Percentiles rank a stretch among this genome's conserved stretches.
Conservation (phyloP, 768 basidiomycete species). For the Pulveroboletus sp. region DNA sequence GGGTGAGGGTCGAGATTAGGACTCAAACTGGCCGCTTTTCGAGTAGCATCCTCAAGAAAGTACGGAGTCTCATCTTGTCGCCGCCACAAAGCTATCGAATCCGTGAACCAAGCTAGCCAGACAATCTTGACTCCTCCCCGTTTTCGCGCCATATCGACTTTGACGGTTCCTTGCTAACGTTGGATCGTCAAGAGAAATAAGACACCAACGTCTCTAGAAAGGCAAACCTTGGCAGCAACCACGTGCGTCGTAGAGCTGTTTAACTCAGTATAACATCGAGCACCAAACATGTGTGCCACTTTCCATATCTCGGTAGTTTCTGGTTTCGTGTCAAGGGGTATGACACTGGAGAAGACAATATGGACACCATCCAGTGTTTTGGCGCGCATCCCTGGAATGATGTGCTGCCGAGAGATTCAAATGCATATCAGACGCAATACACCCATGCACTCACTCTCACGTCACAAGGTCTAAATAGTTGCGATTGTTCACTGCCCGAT, state of each 20-base stretch:
- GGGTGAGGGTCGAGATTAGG: conserved; percentile 45
- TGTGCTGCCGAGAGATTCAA: conserved; percentile 45
- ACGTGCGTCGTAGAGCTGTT: conserved; percentile 74
- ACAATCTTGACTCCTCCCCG: conserved; percentile 80
- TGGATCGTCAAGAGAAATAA: conserved; percentile 3
- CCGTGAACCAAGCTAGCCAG: conserved; percentile 84
- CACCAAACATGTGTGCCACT: conserved; percentile 85
- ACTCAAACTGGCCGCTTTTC: conserved; percentile 36
- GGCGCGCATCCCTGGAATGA: conserved; percentile 77
- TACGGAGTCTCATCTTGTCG: conserved; percentile 77
- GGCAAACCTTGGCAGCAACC: conserved; percentile 77
- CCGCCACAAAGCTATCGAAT: conserved; percentile 85
- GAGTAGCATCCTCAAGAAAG: conserved; percentile 58
- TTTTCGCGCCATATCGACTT: conserved; percentile 79
- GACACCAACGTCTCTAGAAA: neutral
- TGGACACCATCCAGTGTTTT: conserved; percentile 74
- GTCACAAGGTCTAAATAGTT: conserved; percentile 48
- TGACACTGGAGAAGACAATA: conserved; percentile 91
- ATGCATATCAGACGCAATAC: neutral
- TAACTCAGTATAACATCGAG: conserved; percentile 69
- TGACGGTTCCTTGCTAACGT: conserved; percentile 77
- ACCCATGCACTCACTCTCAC: conserved; percentile 59
- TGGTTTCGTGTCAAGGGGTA: conserved; percentile 80
- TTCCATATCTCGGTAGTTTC: conserved; percentile 83
- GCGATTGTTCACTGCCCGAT: conserved; percentile 22